Evolutionary conservation across 2,329 filamentous ascomycete genomes (phyloP).

Genomic region (Sclerotinia borealis): DNA sequence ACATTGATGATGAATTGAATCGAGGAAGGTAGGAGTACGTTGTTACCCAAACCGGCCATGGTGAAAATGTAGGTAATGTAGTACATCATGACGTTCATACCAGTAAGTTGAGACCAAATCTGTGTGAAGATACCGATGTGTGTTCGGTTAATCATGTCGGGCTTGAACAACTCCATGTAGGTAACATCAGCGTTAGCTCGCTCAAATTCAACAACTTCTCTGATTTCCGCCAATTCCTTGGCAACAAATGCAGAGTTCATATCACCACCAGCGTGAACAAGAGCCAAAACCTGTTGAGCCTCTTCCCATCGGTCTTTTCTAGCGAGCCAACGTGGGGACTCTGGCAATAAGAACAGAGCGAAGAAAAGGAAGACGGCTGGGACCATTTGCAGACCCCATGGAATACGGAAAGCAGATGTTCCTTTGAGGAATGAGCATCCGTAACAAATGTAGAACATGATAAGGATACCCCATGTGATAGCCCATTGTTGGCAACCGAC

Average conservation of each 20-base stretch:
- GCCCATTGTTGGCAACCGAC: conserved; percentile 63
- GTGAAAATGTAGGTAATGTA: conserved; percentile 54
- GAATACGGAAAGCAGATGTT: conserved; percentile 51
- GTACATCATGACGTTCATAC: conserved; percentile 70
- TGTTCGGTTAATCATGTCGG: conserved; percentile 68
- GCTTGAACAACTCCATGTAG: conserved; percentile 66
- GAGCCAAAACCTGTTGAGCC: conserved; percentile 36
- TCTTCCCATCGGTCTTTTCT: conserved; percentile 58
- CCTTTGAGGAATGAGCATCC: conserved; percentile 35
- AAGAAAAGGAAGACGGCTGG: conserved; percentile 52
- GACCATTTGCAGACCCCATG: conserved; percentile 60
- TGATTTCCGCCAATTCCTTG: conserved; percentile 66
- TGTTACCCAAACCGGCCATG: conserved; percentile 61
- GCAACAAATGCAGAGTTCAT: conserved; percentile 57
- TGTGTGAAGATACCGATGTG: conserved; percentile 67
- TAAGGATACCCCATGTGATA: conserved; percentile 58
- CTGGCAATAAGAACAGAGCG: conserved; percentile 55
- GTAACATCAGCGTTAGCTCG: conserved; percentile 61
- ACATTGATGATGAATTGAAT: conserved; percentile 80
- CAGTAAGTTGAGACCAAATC: conserved; percentile 70
- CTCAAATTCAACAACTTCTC: conserved; percentile 72
- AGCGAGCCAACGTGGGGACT: conserved; percentile 59
- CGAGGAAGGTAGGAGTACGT: conserved; percentile 57
- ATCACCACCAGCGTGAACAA: conserved; percentile 59
- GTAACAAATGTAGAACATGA: conserved; percentile 65